These are phyloP conservation scores for Macadamia integrifolia DNA, from an alignment of 164 flowering plant genomes.

Conservation along the genomic window DNA sequence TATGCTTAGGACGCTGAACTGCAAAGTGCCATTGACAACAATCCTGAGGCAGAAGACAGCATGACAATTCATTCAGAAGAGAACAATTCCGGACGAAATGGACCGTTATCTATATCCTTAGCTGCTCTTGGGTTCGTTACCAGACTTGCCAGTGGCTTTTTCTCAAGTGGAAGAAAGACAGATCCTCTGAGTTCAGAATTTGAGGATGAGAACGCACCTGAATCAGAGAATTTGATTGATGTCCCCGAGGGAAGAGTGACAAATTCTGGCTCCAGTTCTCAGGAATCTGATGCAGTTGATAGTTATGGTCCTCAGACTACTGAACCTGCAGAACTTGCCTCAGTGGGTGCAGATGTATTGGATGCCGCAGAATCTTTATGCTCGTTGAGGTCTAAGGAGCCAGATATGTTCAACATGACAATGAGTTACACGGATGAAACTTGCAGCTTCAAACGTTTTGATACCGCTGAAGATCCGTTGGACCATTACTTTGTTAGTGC, in stretches of 20 bases:
- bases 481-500: slow-evolving; percentile 74
- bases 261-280: slow-evolving; percentile 33
- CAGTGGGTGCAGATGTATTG: slow-evolving; percentile 23
- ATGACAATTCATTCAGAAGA: slow-evolving; percentile 28
- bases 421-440: slow-evolving; percentile 19
- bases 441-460: slow-evolving; percentile 66
- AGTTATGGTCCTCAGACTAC: slow-evolving; percentile 14
- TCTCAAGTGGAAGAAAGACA: slow-evolving; percentile 51
- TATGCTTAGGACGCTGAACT: slow-evolving; percentile 41
- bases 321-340: slow-evolving; percentile 18
- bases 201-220: slow-evolving; percentile 33
- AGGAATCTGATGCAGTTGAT: slow-evolving; percentile 26
- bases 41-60: slow-evolving; percentile 23
- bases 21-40: slow-evolving; percentile 17
- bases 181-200: slow-evolving; percentile 29
- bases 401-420: slow-evolving; percentile 12
- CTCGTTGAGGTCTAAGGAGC: slow-evolving; percentile 27
- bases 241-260: slow-evolving; percentile 23
- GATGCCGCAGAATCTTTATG: slow-evolving; percentile 23
- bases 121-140: slow-evolving; percentile 81
- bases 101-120: slow-evolving; percentile 68
- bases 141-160: slow-evolving; percentile 72
- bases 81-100: slow-evolving; percentile 45
- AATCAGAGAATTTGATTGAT: slow-evolving; percentile 15
- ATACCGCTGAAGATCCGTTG: slow-evolving; percentile 66